These are phyloP conservation scores for Starmerella stigmatis DNA, from an alignment of 805 yeast species.

Conservation along the genomic window DNA sequence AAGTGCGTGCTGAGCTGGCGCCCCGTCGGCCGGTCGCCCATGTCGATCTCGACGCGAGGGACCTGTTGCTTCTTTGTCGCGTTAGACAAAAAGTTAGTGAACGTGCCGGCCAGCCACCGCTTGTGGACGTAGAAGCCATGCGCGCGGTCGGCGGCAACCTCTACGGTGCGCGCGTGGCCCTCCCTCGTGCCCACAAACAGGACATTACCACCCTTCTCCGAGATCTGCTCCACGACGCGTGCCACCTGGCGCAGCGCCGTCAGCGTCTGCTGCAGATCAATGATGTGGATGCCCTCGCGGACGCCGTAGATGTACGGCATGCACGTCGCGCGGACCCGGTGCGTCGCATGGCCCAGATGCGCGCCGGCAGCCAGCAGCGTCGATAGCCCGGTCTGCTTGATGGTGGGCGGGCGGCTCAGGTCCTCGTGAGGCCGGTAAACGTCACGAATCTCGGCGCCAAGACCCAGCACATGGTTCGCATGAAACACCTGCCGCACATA, in stretches of 20 bases:
- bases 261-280: conserved; percentile 78
- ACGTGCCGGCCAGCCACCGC: conserved; percentile 91
- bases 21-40: conserved; percentile 56
- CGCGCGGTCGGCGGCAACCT: conserved; percentile 65
- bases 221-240: conserved; percentile 73
- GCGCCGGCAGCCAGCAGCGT: conserved; percentile 83
- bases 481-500: conserved; percentile 63
- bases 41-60: conserved; percentile 58
- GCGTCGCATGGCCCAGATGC: conserved; percentile 84
- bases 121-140: conserved; percentile 71
- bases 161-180: conserved; percentile 64
- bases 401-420: conserved; percentile 43
- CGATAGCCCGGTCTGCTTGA: conserved; percentile 52
- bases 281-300: conserved; percentile 82
- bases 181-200: conserved; percentile 75
- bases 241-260: conserved; percentile 67
- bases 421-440: conserved; percentile 65
- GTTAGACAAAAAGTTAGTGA: conserved; percentile 72
- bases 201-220: conserved; percentile 74
- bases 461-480: conserved; percentile 40
- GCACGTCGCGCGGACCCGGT: conserved; percentile 57
- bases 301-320: conserved; percentile 82
- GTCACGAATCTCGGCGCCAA: conserved; percentile 56
- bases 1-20: conserved; percentile 46
- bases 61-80: conserved; percentile 40